phyloP scores from a whole-genome alignment of 768 basidiomycete species.

The Lentinus brumalis region DNA sequence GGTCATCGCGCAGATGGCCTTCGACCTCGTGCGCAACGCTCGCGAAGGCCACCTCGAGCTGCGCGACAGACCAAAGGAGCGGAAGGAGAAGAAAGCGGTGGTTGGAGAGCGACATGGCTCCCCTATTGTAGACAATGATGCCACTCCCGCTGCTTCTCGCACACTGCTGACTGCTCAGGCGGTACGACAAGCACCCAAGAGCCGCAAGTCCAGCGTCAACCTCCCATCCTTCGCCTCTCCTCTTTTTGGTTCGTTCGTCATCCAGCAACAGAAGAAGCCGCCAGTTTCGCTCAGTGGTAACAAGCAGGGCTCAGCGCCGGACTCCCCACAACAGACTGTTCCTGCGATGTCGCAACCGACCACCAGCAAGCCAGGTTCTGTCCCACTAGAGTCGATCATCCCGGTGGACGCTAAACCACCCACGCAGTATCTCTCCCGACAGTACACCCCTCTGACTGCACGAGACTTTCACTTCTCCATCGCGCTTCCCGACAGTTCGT shows the following conservation, averaged over 20 bases:
- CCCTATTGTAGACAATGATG: conserved; percentile 37
- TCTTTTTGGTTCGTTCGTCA: conserved; percentile 60
- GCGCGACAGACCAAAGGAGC: conserved; percentile 51
- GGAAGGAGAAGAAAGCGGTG: conserved; percentile 30
- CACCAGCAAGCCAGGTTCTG: conserved; percentile 40
- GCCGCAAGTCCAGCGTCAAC: conserved; percentile 26
- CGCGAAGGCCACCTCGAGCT: conserved; percentile 61
- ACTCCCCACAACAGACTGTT: conserved; percentile 10
- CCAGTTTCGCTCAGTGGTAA: background rate
- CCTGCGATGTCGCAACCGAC: conserved; percentile 24
- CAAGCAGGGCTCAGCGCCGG: background rate
- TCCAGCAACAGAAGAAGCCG: conserved; percentile 49
- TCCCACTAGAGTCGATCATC: conserved; percentile 82
- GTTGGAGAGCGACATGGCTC: conserved; percentile 15
- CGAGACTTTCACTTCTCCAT: conserved; percentile 76
- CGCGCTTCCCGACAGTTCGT: conserved; percentile 58
- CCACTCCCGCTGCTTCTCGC: conserved; percentile 37
- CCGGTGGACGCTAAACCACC: conserved; percentile 80
- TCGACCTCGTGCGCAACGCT: conserved; percentile 67
- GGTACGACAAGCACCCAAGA: conserved; percentile 16
- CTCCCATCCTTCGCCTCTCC: conserved; percentile 49
- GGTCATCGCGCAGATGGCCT: conserved; percentile 63
- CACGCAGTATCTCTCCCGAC: conserved; percentile 78
- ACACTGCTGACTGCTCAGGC: conserved; percentile 15
- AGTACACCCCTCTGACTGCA: conserved; percentile 72